Evolutionary conservation across 768 basidiomycete genomes (phyloP).

Genomic region (Macrolepiota fuliginosa): DNA sequence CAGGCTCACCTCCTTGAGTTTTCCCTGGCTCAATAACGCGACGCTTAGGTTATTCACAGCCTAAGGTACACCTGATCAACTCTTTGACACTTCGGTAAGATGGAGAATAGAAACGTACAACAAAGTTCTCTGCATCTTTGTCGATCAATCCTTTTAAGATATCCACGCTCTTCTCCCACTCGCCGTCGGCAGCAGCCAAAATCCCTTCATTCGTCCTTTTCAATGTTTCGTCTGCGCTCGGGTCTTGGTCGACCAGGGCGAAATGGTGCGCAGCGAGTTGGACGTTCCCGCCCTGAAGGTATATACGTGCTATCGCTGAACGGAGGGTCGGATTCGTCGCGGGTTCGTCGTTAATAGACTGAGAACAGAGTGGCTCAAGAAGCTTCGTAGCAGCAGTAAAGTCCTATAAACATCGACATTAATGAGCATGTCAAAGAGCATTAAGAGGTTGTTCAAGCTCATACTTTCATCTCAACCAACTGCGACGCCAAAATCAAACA

Average conservation of each 20-base stretch:
- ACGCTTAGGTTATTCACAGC: constrained; percentile 80
- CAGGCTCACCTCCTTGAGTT: constrained; percentile 59
- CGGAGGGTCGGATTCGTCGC: constrained; percentile 53
- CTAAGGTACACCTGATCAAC: constrained; percentile 26
- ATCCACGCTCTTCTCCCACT: constrained; percentile 56
- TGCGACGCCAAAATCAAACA: constrained; percentile 79
- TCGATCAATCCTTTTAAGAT: constrained; percentile 42
- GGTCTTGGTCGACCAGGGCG: constrained; percentile 42
- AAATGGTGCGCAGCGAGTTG: constrained; percentile 59
- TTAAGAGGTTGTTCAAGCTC: constrained; percentile 2
- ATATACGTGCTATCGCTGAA: constrained; percentile 69
- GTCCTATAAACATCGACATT: constrained; percentile 42
- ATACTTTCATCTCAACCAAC: constrained; percentile 81
- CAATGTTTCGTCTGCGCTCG: constrained; percentile 37
- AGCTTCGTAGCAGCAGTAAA: constrained; percentile 64
- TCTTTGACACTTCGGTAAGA: background rate
- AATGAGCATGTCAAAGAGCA: background rate
- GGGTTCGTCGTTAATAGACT: constrained; percentile 17
- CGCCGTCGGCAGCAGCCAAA: constrained; percentile 64
- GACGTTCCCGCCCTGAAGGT: constrained; percentile 72
- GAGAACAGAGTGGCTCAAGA: constrained; percentile 63
- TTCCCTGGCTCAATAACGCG: constrained; percentile 66
- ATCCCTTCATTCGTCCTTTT: constrained; percentile 67
- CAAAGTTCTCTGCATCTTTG: constrained; percentile 58
- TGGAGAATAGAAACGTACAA: constrained; percentile 35